These are phyloP conservation scores for Fusarium agapanthi DNA, from an alignment of 2,329 filamentous ascomycete genomes.

Conservation along the genomic window DNA sequence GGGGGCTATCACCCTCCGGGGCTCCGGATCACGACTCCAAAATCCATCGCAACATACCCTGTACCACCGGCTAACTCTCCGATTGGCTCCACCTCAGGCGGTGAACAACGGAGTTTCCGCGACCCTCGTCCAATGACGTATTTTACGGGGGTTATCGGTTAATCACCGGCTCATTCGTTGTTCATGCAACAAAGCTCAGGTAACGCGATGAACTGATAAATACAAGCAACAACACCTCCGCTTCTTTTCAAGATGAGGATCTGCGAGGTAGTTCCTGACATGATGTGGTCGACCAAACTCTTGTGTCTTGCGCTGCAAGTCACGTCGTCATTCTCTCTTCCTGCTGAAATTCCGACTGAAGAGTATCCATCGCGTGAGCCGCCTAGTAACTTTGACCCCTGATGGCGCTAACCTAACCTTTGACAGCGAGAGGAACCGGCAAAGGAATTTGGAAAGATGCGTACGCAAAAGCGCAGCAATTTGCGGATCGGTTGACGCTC, in stretches of 20 bases:
- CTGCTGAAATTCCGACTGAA: background rate
- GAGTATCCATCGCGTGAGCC: slow-evolving; percentile 30
- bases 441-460: slow-evolving; percentile 62
- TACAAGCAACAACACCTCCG: background rate
- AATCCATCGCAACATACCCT: background rate
- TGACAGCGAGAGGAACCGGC: slow-evolving; percentile 18
- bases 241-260: background rate
- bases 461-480: slow-evolving; percentile 63
- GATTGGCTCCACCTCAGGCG: background rate
- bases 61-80: background rate
- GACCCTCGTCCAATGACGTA: background rate
- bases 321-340: background rate
- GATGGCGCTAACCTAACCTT: slow-evolving; percentile 6
- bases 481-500: slow-evolving; percentile 70
- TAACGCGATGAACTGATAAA: slow-evolving; percentile 1
- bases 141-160: background rate
- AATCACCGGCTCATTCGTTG: background rate
- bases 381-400: background rate
- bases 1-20: background rate
- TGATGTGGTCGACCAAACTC: slow-evolving; percentile 12
- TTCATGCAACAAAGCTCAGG: background rate
- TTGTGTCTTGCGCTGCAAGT: slow-evolving; percentile 15
- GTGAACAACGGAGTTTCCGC: slow-evolving; percentile 14
- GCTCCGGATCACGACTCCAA: background rate
- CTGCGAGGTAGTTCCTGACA: background rate